phyloP scores from a whole-genome alignment of 805 yeast species.

The Kluyveromyces wickerhamii region DNA sequence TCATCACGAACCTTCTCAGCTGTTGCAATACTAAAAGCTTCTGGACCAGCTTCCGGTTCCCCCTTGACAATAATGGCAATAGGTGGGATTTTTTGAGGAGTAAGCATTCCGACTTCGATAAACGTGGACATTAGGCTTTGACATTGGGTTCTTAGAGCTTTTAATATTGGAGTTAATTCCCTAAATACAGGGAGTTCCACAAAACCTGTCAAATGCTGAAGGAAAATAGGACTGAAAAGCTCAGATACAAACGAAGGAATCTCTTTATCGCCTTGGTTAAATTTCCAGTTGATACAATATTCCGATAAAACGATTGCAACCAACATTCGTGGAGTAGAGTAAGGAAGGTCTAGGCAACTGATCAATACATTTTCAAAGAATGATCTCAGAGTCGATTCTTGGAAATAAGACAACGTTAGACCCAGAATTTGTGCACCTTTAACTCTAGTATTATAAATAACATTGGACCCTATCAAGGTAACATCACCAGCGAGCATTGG shows the following conservation, averaged over 20 bases:
- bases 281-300: slow-evolving; percentile 36
- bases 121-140: slow-evolving; percentile 73
- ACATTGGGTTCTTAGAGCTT: slow-evolving; percentile 81
- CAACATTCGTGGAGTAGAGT: slow-evolving; percentile 74
- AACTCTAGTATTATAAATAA: slow-evolving; percentile 65
- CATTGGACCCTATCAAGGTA: slow-evolving; percentile 68
- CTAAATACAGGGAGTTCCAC: slow-evolving; percentile 45
- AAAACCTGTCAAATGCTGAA: slow-evolving; percentile 26
- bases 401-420: slow-evolving; percentile 44
- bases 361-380: slow-evolving; percentile 33
- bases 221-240: slow-evolving; percentile 31
- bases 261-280: slow-evolving; percentile 8
- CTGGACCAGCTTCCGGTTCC: slow-evolving; percentile 88
- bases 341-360: slow-evolving; percentile 46
- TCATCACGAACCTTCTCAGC: slow-evolving; percentile 66
- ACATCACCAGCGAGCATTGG: slow-evolving; percentile 91
- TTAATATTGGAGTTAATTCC: slow-evolving; percentile 79
- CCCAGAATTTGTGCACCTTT: slow-evolving; percentile 76
- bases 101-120: slow-evolving; percentile 64
- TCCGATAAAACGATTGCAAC: slow-evolving; percentile 66
- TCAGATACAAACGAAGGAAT: slow-evolving; percentile 27
- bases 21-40: slow-evolving; percentile 73
- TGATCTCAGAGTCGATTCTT: slow-evolving; percentile 32
- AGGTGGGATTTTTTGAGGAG: slow-evolving; percentile 66
- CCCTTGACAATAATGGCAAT: slow-evolving; percentile 90